Evolutionary conservation across 306 rosid species (phyloP).

Genomic region (Comarum palustre): DNA sequence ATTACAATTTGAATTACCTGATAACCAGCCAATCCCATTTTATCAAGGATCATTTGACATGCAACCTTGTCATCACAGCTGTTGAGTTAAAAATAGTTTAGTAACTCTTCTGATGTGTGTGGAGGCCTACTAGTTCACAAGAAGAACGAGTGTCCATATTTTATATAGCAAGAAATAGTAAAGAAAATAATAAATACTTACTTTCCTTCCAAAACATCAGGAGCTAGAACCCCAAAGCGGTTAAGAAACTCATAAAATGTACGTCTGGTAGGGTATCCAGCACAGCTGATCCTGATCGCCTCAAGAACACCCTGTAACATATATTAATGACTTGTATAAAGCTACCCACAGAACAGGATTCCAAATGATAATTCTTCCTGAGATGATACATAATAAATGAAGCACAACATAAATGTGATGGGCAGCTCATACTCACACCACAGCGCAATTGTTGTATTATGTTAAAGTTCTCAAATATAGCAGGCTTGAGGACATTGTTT

Average conservation of each 20-base stretch:
- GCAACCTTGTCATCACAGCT: conserved; percentile 92
- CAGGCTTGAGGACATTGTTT: conserved; percentile 92
- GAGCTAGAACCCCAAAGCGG: conserved; percentile 98
- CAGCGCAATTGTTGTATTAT: conserved; percentile 96
- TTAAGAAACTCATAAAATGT: conserved; percentile 94
- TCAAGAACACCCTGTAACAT: conserved; percentile 94
- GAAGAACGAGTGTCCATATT: not conserved
- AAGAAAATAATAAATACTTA: conserved; percentile 42
- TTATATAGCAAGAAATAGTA: not conserved
- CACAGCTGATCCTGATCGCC: conserved; percentile 99
- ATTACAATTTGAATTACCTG: conserved; percentile 64
- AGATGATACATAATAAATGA: conserved; percentile 18
- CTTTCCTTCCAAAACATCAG: conserved; percentile 95
- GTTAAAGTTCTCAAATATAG: conserved; percentile 82
- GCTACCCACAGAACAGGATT: conserved; percentile 18
- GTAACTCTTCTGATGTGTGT: conserved; percentile 3
- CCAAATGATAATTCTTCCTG: conserved; percentile 15
- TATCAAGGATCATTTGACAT: conserved; percentile 83
- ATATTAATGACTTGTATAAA: conserved; percentile 24
- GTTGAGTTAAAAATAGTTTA: conserved; percentile 34
- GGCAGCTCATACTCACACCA: conserved; percentile 75
- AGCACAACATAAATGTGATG: conserved; percentile 18
- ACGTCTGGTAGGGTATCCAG: conserved; percentile 98
- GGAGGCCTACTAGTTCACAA: not conserved
- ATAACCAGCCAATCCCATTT: conserved; percentile 90